Base-by-base conservation (phyloP, 176 grass and related monocot genomes). In the Cymbopogon citratus region DNA sequence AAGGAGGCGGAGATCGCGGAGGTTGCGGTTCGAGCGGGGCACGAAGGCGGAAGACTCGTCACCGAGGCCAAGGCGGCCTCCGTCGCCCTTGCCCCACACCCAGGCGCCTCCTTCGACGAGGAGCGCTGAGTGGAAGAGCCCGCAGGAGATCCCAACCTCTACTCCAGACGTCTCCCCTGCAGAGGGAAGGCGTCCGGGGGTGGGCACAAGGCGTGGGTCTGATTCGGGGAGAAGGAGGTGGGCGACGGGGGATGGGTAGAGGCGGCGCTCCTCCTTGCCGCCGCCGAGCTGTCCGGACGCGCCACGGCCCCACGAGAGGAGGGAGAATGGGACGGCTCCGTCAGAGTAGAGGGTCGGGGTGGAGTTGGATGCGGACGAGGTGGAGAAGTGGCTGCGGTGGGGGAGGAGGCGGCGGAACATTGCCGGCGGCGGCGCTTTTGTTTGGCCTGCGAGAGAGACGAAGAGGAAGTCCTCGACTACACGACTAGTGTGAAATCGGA, bases 81-180 rank as follows among this genome's bases (percentile, higher is more conserved):
- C 92, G 57, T 95, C 96, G 1, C 96, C 96, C 87, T 95, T 99
- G 14, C 96, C 96, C 96, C 96, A 99, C 9, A 99, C 82, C 96
- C 92, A 99, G 33, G 88, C 76, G 54, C 34, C 71, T 15, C 95
- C 91, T 36, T 83, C 91, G 36, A 95, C 92, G 41, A 95, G 27
- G 35, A 95, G 75, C 5, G 86, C 85, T 2, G 96, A 93, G 81
- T 95, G 96, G 78, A 99, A 99, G 26, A 99, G 84, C 66, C 96
- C 96, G 45, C 96, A 95, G 72, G 96, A 95, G 87, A 99, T 91
- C 73, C 92, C 92, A 54, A 91, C 82, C 69, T 94, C 83, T 31
- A 91, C 63, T 38, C 69, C 63, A 12, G 71, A 54, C 15, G 87
- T 0, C n/a, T 45, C 36, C 11, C 9, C 74, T 0, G 34, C 26